These are phyloP conservation scores for Saccharomycopsis sp. DNA, from an alignment of 805 yeast genomes.

Conservation along the genomic window DNA sequence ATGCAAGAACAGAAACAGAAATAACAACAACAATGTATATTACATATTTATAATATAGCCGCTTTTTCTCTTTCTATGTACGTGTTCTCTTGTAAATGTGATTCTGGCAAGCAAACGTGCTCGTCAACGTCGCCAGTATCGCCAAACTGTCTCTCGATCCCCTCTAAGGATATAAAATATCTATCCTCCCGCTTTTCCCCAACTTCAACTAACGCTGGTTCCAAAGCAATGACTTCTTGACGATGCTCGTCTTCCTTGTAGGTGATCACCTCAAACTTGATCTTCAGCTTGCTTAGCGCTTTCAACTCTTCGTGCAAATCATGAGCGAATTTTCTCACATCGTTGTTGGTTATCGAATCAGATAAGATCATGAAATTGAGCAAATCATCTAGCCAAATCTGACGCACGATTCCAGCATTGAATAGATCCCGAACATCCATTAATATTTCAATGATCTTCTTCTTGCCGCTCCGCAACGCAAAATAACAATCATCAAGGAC, in stretches of 20 bases:
- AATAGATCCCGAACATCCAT: constrained; percentile 64
- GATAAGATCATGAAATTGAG: constrained; percentile 67
- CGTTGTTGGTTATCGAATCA: constrained; percentile 23
- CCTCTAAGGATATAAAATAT: background rate
- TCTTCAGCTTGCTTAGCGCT: constrained; percentile 2
- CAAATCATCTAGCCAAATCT: constrained; percentile 69
- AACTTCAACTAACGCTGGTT: background rate
- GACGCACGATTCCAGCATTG: constrained; percentile 76
- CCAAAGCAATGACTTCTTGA: constrained; percentile 6
- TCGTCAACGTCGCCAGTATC: constrained; percentile 1
- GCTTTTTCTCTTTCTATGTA: background rate
- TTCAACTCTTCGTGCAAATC: background rate
- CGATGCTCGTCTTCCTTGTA: background rate
- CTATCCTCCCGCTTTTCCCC: background rate
- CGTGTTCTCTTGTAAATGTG: background rate
- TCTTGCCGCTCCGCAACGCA: constrained; percentile 60
- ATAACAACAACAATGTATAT: no score
- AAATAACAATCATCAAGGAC: constrained; percentile 74
- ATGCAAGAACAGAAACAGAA: background rate
- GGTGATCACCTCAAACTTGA: constrained; percentile 17
- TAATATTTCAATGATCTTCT: constrained; percentile 52
- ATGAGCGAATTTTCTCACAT: constrained; percentile 4
- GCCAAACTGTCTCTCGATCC: background rate
- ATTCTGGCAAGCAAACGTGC: background rate
- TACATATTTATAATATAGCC: background rate